Evolutionary conservation across 257 asterid species (phyloP).

Genomic region (Agastache rugosa): DNA sequence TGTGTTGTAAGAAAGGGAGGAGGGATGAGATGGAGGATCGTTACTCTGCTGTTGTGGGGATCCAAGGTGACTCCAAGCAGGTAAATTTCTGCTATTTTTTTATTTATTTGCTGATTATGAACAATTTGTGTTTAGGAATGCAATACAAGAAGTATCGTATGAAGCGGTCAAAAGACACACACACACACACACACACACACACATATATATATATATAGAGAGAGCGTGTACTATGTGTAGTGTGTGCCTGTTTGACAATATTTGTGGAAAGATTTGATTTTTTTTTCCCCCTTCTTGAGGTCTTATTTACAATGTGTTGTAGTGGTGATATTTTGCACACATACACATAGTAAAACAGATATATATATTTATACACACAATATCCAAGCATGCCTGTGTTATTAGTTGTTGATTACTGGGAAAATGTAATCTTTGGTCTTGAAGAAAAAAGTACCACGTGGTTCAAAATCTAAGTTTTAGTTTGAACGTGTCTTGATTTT

Average conservation of each 20-base stretch:
- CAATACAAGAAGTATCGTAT: neutral
- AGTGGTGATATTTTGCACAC: neutral
- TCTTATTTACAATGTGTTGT: neutral
- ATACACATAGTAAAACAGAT: neutral
- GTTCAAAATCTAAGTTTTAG: neutral
- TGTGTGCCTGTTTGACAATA: neutral
- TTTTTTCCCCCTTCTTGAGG: neutral
- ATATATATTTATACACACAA: too few species aligned
- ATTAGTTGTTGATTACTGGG: neutral
- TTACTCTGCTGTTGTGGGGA: conserved; percentile 61
- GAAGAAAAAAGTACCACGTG: neutral
- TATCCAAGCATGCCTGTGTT: neutral
- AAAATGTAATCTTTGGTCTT: neutral
- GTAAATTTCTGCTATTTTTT: conserved; percentile 34
- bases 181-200: neutral
- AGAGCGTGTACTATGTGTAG: neutral
- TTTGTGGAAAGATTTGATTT: neutral
- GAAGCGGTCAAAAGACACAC: neutral
- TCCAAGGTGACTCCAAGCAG: conserved; percentile 66
- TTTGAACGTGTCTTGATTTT: neutral
- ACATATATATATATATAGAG: too few species aligned
- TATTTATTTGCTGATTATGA: neutral
- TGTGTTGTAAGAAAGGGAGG: conserved; percentile 83
- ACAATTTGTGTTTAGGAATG: neutral
- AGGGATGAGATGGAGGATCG: conserved; percentile 89